Evolutionary conservation across 2,329 filamentous ascomycete genomes (phyloP), one percentile per base, ranked within the genome.

Genomic region (Aureobasidium sp.): DNA sequence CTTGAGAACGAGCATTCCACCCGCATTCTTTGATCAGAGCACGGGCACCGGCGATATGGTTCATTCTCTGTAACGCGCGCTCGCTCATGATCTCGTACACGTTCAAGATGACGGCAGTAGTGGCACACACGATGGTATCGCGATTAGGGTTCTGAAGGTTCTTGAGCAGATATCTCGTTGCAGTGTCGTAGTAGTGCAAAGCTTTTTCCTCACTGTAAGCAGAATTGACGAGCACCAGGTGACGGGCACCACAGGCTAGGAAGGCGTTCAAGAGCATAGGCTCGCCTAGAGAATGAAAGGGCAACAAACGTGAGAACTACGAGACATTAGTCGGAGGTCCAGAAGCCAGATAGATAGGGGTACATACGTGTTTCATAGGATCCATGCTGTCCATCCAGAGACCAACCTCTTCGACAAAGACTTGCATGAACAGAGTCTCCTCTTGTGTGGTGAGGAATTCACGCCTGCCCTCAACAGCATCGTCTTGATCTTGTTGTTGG

Each of bases 311-410:
- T 27, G 90, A 90, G 73, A 97, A 97, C 78, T 85, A 51, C n/a
- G 22, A 36, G 27, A 1, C 39, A n/a, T 56, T 27, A 45, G 37
- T 17, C 5, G 25, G 36, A 12, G 31, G 22, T 27, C 17, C 14
- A 42, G 34, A 42, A 22, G 9, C 11, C 22, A 29, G 31, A 7
- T 17, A 29, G 11, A 29, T 9, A 8, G 9, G 17, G 1, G 6
- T 14, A 71, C 79, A 64, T 74, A 84, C 81, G 71, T 95, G 89
- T 76, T 93, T 93, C 66, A 87, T 82, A 37, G 85, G 82, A 76
- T 96, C 90, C 79, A 97, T 86, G 45, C 87, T 90, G 74, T 97
- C 93, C 90, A 97, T 96, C 91, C 93, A 97, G 3, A 91, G 75
- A 0, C 88, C 91, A 2, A 97, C 90, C 67, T 96, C 89, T 70